phyloP scores from a whole-genome alignment of 2,329 filamentous ascomycete species.

The Alternaria sp. region DNA sequence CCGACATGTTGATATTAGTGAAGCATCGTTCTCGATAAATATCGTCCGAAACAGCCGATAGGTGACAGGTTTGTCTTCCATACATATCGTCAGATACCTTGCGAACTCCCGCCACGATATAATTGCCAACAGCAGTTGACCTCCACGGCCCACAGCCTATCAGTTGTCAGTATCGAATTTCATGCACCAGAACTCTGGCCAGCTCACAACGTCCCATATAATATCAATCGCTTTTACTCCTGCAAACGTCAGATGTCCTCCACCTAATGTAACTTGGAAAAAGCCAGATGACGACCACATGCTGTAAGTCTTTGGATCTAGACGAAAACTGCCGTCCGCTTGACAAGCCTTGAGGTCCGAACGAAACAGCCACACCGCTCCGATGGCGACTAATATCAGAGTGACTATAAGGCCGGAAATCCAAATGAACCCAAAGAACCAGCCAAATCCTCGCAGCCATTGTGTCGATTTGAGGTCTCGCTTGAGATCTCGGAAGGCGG shows the following conservation, averaged over 20 bases:
- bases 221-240: background rate
- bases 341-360: background rate
- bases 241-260: background rate
- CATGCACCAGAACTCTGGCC: background rate
- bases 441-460: background rate
- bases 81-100: background rate
- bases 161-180: background rate
- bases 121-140: background rate
- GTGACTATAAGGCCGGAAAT: rapidly evolving
- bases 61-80: background rate
- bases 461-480: background rate
- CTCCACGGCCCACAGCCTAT: background rate
- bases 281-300: background rate
- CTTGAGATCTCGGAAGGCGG: background rate
- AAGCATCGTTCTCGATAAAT: background rate
- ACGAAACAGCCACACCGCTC: background rate
- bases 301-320: background rate
- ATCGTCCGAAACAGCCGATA: background rate
- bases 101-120: background rate
- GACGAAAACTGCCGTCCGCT: background rate
- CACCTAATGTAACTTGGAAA: background rate
- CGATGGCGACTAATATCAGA: background rate
- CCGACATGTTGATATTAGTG: background rate
- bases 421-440: background rate
- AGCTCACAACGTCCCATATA: background rate